Base-by-base conservation (phyloP, 495 filamentous ascomycete genomes). In the Neurospora tetrasperma region DNA sequence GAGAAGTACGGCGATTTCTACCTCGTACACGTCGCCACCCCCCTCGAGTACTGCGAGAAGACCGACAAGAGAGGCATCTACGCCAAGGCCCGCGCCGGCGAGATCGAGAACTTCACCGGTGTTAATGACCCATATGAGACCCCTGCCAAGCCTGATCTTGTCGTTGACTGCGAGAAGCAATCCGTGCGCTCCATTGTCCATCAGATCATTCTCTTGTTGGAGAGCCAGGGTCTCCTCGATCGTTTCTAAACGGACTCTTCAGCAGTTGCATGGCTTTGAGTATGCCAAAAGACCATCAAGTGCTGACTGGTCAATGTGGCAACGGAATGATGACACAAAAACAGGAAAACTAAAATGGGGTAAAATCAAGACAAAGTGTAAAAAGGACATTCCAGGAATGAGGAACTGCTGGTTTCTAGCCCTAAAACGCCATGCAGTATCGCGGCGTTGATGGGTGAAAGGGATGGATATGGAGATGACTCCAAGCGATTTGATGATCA, bases 51-150 rank as follows among this genome's bases (percentile, higher is more conserved):
- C 86, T 92, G 90, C 82, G 96, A 99, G 87, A 90, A 91, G 88
- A 97, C 94, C 71, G 96, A 99, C 83, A 96, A 93, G 89, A 87
- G 90, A 73, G 96, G 96, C 35, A 91, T 98, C 76, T 99, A 99
- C 83, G 87, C 84, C 35, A 88, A 89, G 83, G 96, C 96, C 16
- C 89, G 96, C 70, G 86, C 83, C 10, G 96, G 96, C 18, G 94
- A 98, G 87, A 97, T 99, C 84, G 96, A 93, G 89, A 94, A 94
- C 42, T 99, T 99, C 86, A 99, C 96, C 41, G 96, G 96, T 78
- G 96, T 99, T 73, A 96, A 99, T 82, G 96, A 98, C 82, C 94
- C 96, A 71, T 99, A 98, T 81, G 96, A 99, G 89, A 79, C 81
- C 73, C 96, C 96, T 5, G 78, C 82, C 72, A 96, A 96, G 84